Evolutionary conservation across 2,329 filamentous ascomycete genomes (phyloP).

Genomic region (Cladosporium sp.): DNA sequence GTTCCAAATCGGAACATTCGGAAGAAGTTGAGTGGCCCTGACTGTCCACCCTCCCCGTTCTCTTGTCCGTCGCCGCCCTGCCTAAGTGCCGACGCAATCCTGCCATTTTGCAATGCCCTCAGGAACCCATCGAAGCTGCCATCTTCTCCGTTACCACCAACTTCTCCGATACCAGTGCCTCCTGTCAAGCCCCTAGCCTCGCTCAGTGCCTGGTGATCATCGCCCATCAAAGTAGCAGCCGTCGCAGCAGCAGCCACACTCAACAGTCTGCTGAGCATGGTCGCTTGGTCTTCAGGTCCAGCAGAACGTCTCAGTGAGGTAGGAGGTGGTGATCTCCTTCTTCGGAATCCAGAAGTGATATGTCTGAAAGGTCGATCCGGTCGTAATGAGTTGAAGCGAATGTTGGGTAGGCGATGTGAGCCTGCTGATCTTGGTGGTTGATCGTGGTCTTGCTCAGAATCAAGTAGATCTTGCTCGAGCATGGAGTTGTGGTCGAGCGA

Average conservation of each 20-base stretch:
- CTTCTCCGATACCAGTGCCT: conserved; percentile 35
- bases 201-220: conserved; percentile 56
- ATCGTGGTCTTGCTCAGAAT: conserved; percentile 27
- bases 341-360: conserved; percentile 50
- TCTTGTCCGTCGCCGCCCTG: conserved; percentile 43
- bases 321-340: conserved; percentile 52
- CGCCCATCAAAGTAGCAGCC: conserved; percentile 65
- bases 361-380: conserved; percentile 43
- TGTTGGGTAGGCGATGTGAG: conserved; percentile 34
- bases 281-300: conserved; percentile 62
- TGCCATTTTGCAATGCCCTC: conserved; percentile 63
- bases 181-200: conserved; percentile 58
- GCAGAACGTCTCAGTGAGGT: conserved; percentile 39
- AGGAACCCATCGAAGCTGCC: conserved; percentile 66
- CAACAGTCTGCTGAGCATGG: conserved; percentile 62
- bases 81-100: conserved; percentile 58
- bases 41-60: conserved; percentile 43
- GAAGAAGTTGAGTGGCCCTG: conserved; percentile 66
- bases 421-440: conserved; percentile 30
- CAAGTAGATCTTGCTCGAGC: conserved; percentile 42
- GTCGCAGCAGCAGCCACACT: conserved; percentile 66
- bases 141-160: conserved; percentile 54
- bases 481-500: conserved; percentile 37
- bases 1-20: conserved; percentile 69
- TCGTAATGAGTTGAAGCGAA: conserved; percentile 34